Base-by-base conservation (phyloP, 306 rosid species). In the Cicer arietinum region DNA sequence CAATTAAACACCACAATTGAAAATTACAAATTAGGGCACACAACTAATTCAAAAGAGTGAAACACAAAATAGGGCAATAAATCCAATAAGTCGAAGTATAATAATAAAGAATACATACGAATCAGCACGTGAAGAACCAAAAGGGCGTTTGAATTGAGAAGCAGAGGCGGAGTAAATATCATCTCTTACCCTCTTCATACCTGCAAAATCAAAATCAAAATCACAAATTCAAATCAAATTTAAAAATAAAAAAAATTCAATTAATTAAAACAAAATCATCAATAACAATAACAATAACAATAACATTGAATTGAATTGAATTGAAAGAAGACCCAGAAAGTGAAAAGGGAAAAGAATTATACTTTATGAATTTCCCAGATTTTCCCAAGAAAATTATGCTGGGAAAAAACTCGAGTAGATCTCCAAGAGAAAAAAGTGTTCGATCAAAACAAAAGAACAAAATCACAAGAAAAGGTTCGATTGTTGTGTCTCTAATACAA, bases 151-250 rank as follows among this genome's bases (percentile, higher is more conserved):
- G 56, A 88, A 83, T 83, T 85, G 91, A 74, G 92, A 79, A 67
- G 82, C 80, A 59, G 81, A 47, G 62, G 82, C 87, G 58, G 84
- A 81, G 79, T 56, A 85, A 8, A 81, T 75, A 73, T 89, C 92
- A 54, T 91, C 97, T 79, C 88, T 82, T 18, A 77, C 76, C 78
- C 96, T 84, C 88, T 88, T 88, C 96, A 90, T 90, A 74, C 48
- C 83, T 87, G 81, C 72, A 67, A 39, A 67, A 56, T 18, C 45
- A 61, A 74, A 59, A 60, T 12, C 47, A 77, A 8, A 67, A 46
- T 7, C 30, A 22, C 6, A 30, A 30, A 30, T 30, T 30, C 37
- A 10, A 62, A 45, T 30, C 68, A 77, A 81, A 69, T 41, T 37
- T 62, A 59, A 37, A 53, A 75, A 79, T 22, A 7, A 53, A 35